Percentiles rank a stretch among this genome's conserved stretches.
Conservation (phyloP, 257 asterid species). For the Solanum appendiculatum region DNA sequence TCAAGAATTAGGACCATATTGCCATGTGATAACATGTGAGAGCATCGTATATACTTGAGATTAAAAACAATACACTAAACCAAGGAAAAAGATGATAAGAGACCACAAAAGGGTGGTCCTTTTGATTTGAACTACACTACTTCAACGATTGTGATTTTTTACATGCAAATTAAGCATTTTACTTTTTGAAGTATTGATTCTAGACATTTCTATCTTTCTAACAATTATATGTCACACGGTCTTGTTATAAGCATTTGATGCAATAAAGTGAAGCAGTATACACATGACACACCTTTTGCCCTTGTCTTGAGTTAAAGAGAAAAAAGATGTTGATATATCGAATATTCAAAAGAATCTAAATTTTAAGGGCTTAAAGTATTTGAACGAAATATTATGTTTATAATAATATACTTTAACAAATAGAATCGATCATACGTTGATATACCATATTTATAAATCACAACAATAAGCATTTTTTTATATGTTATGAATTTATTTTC, state of each 20-base stretch:
- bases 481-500: background rate
- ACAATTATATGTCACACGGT: background rate
- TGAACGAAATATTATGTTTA: background rate
- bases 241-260: background rate
- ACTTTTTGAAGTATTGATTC: background rate
- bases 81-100: background rate
- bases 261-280: background rate
- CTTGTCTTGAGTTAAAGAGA: background rate
- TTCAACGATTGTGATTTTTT: background rate
- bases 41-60: background rate
- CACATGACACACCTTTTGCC: background rate
- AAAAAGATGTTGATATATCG: background rate
- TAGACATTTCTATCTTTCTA: background rate
- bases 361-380: background rate
- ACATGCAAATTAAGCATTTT: background rate
- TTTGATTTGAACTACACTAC: background rate
- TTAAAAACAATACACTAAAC: background rate
- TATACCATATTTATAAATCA: background rate
- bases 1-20: background rate
- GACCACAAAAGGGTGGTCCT: background rate
- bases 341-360: background rate
- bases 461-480: background rate
- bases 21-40: conserved; percentile 2
- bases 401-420: background rate
- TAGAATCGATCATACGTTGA: background rate